Base-by-base conservation (phyloP, 495 filamentous ascomycete genomes). In the Cryomyces minteri region DNA sequence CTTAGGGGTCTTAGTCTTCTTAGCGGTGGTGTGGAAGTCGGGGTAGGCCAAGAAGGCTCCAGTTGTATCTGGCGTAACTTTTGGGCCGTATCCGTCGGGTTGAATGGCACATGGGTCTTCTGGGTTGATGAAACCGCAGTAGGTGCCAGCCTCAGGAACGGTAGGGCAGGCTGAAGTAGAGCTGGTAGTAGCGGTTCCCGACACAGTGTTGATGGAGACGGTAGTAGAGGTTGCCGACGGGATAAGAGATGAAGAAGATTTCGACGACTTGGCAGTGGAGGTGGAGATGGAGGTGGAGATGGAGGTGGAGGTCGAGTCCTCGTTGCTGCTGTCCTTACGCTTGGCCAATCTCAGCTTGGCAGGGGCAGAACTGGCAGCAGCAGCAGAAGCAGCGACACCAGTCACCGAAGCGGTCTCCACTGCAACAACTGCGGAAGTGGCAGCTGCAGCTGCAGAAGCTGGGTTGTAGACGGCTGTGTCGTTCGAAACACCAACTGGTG, bases 1-100 rank as follows among this genome's bases (percentile, higher is more conserved):
- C 11, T 47, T 32, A 9, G 68, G 68, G 1, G 56, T 61, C 2
- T 50, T 39, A 8, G 67, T 63, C 25, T 12, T 38, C 12, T 45
- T 10, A 28, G 51, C 53, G 14, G 32, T 41, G 25, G 45, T 3
- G 12, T 31, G 14, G 51, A 48, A 51, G 7, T 28, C 9, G 10
- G 9, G 32, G 40, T 50, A 45, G 31, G 48, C 39, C 29, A 39
- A 7, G 40, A 56, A 56, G n/a, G 48, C 47, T 1, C 18, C 51
- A 30, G 39, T 48, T 14, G 47, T 56, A 44, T 54, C 45, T 3
- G 51, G 51, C 5, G 39, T 29, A 29, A 41, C 43, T 11, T 36
- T 14, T 5, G 51, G 54, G 31, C 54, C 52, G 39, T 41, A 48
- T 29, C 42, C 42, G 25, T 44, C 42, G 31, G 42, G 42, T 4